phyloP scores from a whole-genome alignment of 495 filamentous ascomycete species.

The Halenospora varia region DNA sequence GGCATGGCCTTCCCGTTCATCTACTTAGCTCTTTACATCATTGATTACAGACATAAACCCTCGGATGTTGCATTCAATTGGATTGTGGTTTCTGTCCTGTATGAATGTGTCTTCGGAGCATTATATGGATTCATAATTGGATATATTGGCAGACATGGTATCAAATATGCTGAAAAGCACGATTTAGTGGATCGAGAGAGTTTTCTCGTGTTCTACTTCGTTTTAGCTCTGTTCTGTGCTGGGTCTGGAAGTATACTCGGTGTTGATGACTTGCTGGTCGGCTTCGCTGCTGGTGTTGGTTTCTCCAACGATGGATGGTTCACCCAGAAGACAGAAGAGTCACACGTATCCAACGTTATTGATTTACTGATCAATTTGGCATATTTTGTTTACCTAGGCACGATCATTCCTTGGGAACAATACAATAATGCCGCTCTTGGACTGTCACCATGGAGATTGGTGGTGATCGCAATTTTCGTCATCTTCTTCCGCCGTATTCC shows the following conservation, averaged over 20 bases:
- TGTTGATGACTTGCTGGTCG: conserved; percentile 93
- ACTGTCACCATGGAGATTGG: conserved; percentile 78
- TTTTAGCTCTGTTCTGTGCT: conserved; percentile 92
- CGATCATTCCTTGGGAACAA: conserved; percentile 91
- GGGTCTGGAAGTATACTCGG: conserved; percentile 90
- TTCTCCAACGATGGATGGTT: conserved; percentile 99
- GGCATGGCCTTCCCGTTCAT: conserved; percentile 99
- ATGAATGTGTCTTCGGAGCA: conserved; percentile 93
- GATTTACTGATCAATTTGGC: conserved; percentile 95
- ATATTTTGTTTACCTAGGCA: conserved; percentile 96
- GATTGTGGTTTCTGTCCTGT: conserved; percentile 87
- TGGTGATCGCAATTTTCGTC: conserved; percentile 86
- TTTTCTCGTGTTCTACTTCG: conserved; percentile 98
- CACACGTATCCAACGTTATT: conserved; percentile 98
- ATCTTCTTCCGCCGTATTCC: conserved; percentile 96
- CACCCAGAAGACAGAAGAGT: conserved; percentile 95
- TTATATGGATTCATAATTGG: conserved; percentile 86
- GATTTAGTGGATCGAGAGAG: conserved; percentile 93
- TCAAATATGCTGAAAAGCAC: conserved; percentile 81
- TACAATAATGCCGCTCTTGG: conserved; percentile 72
- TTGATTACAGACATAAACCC: conserved; percentile 67
- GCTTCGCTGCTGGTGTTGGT: conserved; percentile 90
- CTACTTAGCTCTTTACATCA: conserved; percentile 86
- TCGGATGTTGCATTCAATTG: conserved; percentile 74
- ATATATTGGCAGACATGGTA: conserved; percentile 83